Percentiles rank a stretch among this genome's conserved stretches.
Evolutionary conservation across 1,139 yeast genomes (phyloP).

Genomic region (Kodamaea ohmeri): DNA sequence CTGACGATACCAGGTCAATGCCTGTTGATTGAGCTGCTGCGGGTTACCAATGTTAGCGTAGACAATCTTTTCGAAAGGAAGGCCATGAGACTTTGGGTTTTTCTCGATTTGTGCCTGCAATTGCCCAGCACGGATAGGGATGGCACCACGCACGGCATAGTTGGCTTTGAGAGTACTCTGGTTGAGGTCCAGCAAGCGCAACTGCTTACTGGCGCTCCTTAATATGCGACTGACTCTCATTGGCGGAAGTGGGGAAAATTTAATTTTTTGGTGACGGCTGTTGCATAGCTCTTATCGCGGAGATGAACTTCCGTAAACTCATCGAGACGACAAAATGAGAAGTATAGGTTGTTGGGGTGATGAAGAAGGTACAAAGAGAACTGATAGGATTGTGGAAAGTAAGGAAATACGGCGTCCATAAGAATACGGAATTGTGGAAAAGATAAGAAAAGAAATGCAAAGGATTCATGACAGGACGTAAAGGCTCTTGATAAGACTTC

Average conservation of each 20-base stretch:
- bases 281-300: no score
- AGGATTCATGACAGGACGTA: no score
- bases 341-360: no score
- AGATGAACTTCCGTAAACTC: no score
- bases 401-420: no score
- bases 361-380: no score
- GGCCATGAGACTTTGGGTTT: slow-evolving; percentile 51
- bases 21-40: slow-evolving; percentile 90
- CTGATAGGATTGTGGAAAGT: no score
- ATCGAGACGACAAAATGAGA: no score
- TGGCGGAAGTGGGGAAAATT: neutral
- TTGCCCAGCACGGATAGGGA: slow-evolving; percentile 93
- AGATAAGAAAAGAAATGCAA: no score
- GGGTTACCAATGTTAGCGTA: slow-evolving; percentile 97
- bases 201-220: slow-evolving; percentile 13
- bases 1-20: slow-evolving; percentile 92
- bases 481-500: no score
- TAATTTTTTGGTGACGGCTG: slow-evolving; percentile 1
- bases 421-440: no score
- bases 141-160: slow-evolving; percentile 92
- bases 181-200: slow-evolving; percentile 55
- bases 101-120: slow-evolving; percentile 52
- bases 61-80: slow-evolving; percentile 77
- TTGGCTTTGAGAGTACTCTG: slow-evolving; percentile 76
- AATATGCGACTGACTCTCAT: slow-evolving; percentile 7